Base-by-base conservation (phyloP, 1,284 basidiomycete genomes). In the Trametes sp. region DNA sequence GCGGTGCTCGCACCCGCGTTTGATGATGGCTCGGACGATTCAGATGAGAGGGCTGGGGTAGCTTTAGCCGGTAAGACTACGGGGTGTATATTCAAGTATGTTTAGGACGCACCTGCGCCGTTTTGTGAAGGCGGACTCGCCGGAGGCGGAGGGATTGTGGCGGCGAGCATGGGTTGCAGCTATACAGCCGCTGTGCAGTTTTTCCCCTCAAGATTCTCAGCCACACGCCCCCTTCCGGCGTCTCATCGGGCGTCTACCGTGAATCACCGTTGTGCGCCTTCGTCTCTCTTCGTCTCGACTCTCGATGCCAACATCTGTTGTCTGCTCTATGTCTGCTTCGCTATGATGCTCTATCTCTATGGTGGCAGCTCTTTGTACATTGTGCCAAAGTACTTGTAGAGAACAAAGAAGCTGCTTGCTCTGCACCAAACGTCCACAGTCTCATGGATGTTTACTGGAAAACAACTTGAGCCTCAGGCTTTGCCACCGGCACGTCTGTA, bases 161-260 rank as follows among this genome's bases (percentile, higher is more conserved):
- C 64, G 66, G 67, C 59, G 66, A 62, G 62, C 66, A 66, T 69
- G 57, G 61, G 44, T 59, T 63, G 70, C 65, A 70, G 70, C 74
- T 75, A 64, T 75, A 75, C 67, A 75, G 74, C 56, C 65, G 67
- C 74, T 75, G 70, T 71, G 74, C 69, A 75, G 74, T 75, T 75
- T 71, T 73, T 68, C 62, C 58, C 53, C 56, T 69, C 71, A 74
- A 73, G 73, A 71, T 75, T 75, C 71, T 74, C 74, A 75, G 74
- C 74, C 74, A 75, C 74, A 60, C 56, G 24, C 41, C 45, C 45
- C 24, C 49, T 44, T 11, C 44, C 35, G 36, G n/a, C n/a, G n/a
- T n/a, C n/a, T n/a, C n/a, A n/a, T n/a, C n/a, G 6, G 42, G 54
- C 54, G 29, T 31, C n/a, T 46, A 9, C 19, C 31, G 13, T 29